phyloP scores from a whole-genome alignment of 768 basidiomycete genomes.

The Kwoniella pini region DNA sequence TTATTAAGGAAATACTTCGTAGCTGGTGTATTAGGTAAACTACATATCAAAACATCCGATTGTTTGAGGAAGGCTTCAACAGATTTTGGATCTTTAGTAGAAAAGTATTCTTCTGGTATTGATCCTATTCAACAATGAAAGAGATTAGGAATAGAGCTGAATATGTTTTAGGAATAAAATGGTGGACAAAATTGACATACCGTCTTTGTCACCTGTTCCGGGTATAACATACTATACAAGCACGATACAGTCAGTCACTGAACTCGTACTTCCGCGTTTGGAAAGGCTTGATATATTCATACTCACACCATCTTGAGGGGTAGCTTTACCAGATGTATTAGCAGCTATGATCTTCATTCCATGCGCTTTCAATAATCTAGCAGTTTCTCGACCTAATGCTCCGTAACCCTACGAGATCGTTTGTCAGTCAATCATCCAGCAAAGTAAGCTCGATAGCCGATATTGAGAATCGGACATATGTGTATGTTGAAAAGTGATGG shows the following conservation, averaged over 20 bases:
- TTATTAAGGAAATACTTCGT: constrained; percentile 41
- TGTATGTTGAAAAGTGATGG: neutral
- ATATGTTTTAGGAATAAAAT: too few species aligned
- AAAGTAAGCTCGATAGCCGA: constrained; percentile 1
- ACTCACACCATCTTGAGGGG: constrained; percentile 45
- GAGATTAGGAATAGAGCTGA: too few species aligned
- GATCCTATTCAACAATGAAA: constrained; percentile 29
- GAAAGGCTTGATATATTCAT: neutral
- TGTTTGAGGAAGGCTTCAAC: constrained; percentile 42
- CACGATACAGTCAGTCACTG: neutral
- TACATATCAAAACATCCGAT: constrained; percentile 47
- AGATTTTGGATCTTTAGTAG: constrained; percentile 32
- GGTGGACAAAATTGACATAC: too few species aligned
- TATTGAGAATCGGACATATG: too few species aligned
- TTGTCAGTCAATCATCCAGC: too few species aligned
- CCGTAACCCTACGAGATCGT: constrained; percentile 44
- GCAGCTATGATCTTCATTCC: constrained; percentile 51
- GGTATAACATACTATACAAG: constrained; percentile 47
- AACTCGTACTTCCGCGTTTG: neutral
- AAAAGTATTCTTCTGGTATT: constrained; percentile 46
- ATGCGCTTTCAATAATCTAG: constrained; percentile 46
- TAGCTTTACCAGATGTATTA: constrained; percentile 48
- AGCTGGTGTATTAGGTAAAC: constrained; percentile 43
- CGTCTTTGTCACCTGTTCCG: constrained; percentile 51
- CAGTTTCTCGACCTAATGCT: constrained; percentile 50